A percentile compares a stretch with the other conserved stretches of the same genome.
Evolutionary conservation across 176 grass and related monocot species (phyloP).

Genomic region (Eremochloa ophiuroides): DNA sequence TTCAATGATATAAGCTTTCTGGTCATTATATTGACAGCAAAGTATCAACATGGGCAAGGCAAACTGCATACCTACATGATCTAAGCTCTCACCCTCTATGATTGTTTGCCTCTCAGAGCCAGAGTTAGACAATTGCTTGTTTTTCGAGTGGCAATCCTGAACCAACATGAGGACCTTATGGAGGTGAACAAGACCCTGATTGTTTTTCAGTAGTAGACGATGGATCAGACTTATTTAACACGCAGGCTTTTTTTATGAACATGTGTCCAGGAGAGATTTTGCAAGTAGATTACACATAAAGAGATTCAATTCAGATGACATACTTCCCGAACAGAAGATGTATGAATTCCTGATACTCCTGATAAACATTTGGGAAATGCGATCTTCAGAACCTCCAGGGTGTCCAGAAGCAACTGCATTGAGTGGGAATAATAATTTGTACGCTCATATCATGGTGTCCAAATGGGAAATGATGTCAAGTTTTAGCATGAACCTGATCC

Average conservation of each 20-base stretch:
- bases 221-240: not conserved
- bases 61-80: conserved; percentile 34
- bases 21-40: not conserved
- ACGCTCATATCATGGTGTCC: not conserved
- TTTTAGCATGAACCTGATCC: conserved; percentile 21
- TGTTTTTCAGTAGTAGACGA: conserved; percentile 8
- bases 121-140: not conserved
- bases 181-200: conserved; percentile 33
- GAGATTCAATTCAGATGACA: not conserved
- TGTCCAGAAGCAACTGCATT: conserved; percentile 38
- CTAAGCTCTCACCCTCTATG: conserved; percentile 17
- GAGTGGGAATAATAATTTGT: not conserved
- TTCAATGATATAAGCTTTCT: not conserved
- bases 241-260: not conserved
- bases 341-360: conserved; percentile 18
- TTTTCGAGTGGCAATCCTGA: conserved; percentile 19
- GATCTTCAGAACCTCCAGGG: conserved; percentile 27
- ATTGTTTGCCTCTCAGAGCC: conserved; percentile 19
- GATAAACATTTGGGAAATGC: conserved; percentile 44
- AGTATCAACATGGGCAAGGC: not conserved
- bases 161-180: conserved; percentile 29
- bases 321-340: conserved; percentile 2
- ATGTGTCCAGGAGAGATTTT: not conserved
- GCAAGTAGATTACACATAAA: not conserved
- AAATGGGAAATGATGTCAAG: not conserved